Base-by-base conservation (phyloP, 2,329 filamentous ascomycete species). In the Trichoderma koningii region DNA sequence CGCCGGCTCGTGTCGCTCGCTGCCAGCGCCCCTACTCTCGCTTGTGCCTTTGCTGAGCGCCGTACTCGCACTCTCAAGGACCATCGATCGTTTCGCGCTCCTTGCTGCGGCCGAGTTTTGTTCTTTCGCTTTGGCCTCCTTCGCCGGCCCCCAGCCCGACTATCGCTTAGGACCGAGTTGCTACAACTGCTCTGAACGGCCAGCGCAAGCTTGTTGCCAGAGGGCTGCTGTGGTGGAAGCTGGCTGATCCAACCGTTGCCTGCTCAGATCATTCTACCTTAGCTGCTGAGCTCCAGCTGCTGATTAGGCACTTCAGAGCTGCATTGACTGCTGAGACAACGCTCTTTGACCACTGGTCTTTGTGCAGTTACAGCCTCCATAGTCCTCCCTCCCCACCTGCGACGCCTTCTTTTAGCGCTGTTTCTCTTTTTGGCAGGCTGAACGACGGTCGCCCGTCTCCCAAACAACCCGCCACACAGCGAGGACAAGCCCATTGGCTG, bases 1-100 rank as follows among this genome's bases (percentile, higher is more conserved):
- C 47, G 62, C 62, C 52, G 53, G 62, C 53, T 64, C 62, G 62
- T 59, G 62, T 64, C 62, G 55, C 62, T 64, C 62, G 62, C 47
- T 64, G 62, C 59, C 57, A 42, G 55, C 48, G 50, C 48, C 21
- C 38, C 51, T 28, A 48, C 55, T 64, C 34, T 64, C 53, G 62
- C 62, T 52, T 64, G 23, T 26, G 53, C 52, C 45, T 52, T 26
- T 38, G 44, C 34, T 26, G 53, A 38, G 62, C 21, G 53, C 38
- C 53, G 51, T 23, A 14, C 26, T 56, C 47, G 44, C 12, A n/a
- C 34, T 48, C 19, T 30, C 21, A 26, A 30, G 44, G 34, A 41
- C 17, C 34, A 23, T n/a, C 62, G 17, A 50, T 56, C 61, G 52
- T 47, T 47, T 64, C 34, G 45, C 53, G 21, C 38, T 14, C 12